Percentiles rank a stretch among this genome's conserved stretches.
phyloP scores from a whole-genome alignment of 164 flowering plant genomes.

The Nymphaea thermarum region DNA sequence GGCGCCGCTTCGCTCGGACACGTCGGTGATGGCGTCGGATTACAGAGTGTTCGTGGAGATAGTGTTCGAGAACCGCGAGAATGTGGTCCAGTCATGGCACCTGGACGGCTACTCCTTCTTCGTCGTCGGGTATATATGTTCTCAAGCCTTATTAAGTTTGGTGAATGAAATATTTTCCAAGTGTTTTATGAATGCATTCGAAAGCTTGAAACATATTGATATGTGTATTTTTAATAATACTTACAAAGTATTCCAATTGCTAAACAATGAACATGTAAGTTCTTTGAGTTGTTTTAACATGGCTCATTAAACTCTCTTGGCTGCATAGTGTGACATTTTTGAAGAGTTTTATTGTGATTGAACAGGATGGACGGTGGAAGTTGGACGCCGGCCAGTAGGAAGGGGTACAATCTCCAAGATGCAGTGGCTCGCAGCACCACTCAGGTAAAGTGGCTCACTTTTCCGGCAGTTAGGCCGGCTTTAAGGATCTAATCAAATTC shows the following conservation, averaged over 20 bases:
- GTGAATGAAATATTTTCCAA: no score
- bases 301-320: no score
- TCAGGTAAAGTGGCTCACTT: conserved; percentile 67
- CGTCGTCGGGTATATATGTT: conserved; percentile 91
- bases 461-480: background rate
- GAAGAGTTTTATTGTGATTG: no score
- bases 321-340: no score
- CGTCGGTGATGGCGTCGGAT: conserved; percentile 76
- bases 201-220: no score
- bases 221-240: no score
- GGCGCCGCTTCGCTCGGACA: conserved; percentile 24
- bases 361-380: conserved; percentile 70
- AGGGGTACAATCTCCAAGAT: conserved; percentile 57
- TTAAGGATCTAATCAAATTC: background rate
- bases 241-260: no score
- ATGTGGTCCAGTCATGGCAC: conserved; percentile 66
- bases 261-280: no score
- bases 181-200: no score
- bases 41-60: conserved; percentile 59
- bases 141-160: conserved; percentile 9
- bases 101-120: conserved; percentile 71
- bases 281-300: no score
- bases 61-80: conserved; percentile 63
- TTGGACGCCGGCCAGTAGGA: conserved; percentile 49
- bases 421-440: conserved; percentile 55